Percentiles rank a stretch among this genome's conserved stretches.
Evolutionary conservation across 306 rosid species (phyloP).

Genomic region (Lotus japonicus): DNA sequence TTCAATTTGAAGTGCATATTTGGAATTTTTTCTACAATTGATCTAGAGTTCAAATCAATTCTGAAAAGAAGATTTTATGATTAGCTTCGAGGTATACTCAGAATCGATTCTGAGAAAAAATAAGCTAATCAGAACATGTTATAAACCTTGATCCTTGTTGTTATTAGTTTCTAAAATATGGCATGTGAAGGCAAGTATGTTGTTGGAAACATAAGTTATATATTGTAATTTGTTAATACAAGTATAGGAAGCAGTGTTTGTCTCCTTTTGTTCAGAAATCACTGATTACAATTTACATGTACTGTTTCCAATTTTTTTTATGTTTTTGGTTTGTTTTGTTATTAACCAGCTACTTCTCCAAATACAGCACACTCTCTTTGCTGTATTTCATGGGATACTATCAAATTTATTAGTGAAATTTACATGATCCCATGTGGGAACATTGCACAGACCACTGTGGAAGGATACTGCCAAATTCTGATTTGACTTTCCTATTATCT

Average conservation of each 20-base stretch:
- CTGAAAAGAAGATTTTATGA: too few species aligned
- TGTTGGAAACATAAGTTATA: constrained; percentile 26
- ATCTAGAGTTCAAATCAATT: too few species aligned
- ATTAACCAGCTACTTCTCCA: background rate
- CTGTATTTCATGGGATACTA: constrained; percentile 42
- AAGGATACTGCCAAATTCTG: constrained; percentile 14
- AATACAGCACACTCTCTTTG: constrained; percentile 16
- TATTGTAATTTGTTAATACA: constrained; percentile 32
- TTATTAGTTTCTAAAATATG: constrained; percentile 15
- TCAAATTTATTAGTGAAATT: constrained; percentile 28
- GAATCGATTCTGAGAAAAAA: too few species aligned
- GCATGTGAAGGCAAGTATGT: constrained; percentile 31
- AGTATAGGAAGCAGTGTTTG: constrained; percentile 27
- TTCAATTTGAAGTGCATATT: background rate
- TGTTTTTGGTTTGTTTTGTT: background rate
- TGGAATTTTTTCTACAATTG: too few species aligned
- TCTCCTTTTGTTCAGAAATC: constrained; percentile 23
- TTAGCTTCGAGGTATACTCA: too few species aligned
- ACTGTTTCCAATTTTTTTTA: background rate
- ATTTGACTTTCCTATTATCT: constrained; percentile 22
- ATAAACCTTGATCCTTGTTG: background rate
- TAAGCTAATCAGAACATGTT: background rate
- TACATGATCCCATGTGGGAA: constrained; percentile 52
- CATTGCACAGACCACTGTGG: constrained; percentile 25
- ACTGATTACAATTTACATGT: background rate